Evolutionary conservation across 305 asterid genomes (phyloP), one percentile per base, ranked within the genome.

Genomic region (Fraxinus floribunda): DNA sequence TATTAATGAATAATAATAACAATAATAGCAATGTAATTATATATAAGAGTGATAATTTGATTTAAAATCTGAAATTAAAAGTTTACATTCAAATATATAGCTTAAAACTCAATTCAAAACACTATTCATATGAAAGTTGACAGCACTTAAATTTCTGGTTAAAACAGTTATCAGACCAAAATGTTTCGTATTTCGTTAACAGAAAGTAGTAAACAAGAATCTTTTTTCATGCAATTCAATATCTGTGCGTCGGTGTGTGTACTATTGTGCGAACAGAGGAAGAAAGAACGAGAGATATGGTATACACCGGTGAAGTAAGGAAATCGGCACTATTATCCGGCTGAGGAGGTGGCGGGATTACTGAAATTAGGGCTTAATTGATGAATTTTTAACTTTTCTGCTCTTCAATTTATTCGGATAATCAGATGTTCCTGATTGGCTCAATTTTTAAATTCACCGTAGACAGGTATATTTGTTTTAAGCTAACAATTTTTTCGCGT

Each of bases 331-430:
- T 64, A 64, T 64, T 68, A 68, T 68, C 39, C 75, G 39, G 75
- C 75, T n/a, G 75, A 68, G 38, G 75, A 60, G 70, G 70, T 68
- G 75, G 75, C 75, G 20, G 9, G 38, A 11, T 68, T 66, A 66
- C 74, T 24, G n/a, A 24, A 26, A 26, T 64, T 64, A 26, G 73
- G 73, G 73, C 35, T 20, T 62, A 20, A 20, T 24, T 20, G 72
- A 62, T 22, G 72, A 24, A 62, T 7, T 20, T 62, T 62, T 7
- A 22, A 62, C 72, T 24, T 6, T 20, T 62, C 72, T 20, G 72
- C 34, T 20, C 11, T 22, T 62, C 72, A 20, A 60, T 5, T 62
- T 62, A 62, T 8, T 26, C 75, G 39, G 18, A 29, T 68, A 68
- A 24, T 62, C 26, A 22, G 5, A 20, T 20, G 30, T 20, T 20